Percentiles rank a stretch among this genome's conserved stretches.
Conservation (phyloP, 345 rosid species). For the Hibiscus trionum region DNA sequence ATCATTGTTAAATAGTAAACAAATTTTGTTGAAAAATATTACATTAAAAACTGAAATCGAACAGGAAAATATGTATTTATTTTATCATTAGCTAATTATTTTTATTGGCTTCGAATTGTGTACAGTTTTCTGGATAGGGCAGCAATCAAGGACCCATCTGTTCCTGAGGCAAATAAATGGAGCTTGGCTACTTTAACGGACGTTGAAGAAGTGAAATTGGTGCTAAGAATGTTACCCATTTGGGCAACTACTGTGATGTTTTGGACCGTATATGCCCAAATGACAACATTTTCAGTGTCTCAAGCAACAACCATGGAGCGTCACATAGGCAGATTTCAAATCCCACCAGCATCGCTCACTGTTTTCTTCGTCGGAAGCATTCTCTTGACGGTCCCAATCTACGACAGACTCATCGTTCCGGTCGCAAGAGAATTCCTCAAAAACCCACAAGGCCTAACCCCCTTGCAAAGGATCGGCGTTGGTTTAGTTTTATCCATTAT, state of each 20-base stretch:
- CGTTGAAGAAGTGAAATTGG: slow-evolving; percentile 87
- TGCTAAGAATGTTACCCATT: slow-evolving; percentile 77
- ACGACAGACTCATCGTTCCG: slow-evolving; percentile 56
- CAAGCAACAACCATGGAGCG: slow-evolving; percentile 96
- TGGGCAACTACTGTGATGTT: slow-evolving; percentile 89
- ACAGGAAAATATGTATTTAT: no score
- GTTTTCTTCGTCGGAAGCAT: slow-evolving; percentile 82
- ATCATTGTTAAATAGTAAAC: neutral
- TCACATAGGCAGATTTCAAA: slow-evolving; percentile 62
- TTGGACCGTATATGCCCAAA: slow-evolving; percentile 93
- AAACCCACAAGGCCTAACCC: slow-evolving; percentile 73
- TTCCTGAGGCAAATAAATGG: slow-evolving; percentile 50
- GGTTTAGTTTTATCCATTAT: slow-evolving; percentile 50
- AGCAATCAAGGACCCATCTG: slow-evolving; percentile 49
- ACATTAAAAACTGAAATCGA: no score
- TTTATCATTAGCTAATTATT: neutral
- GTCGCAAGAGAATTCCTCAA: slow-evolving; percentile 40
- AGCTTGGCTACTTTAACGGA: slow-evolving; percentile 71
- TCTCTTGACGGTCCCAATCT: slow-evolving; percentile 75
- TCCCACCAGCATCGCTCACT: slow-evolving; percentile 70
- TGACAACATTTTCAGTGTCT: slow-evolving; percentile 88
- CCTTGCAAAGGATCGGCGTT: slow-evolving; percentile 73
- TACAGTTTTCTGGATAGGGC: slow-evolving; percentile 84
- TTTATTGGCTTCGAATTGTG: neutral
- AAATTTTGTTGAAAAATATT: no score